These are phyloP conservation scores for Fusarium sororula DNA, from an alignment of 2,329 filamentous ascomycete genomes.

Conservation along the genomic window DNA sequence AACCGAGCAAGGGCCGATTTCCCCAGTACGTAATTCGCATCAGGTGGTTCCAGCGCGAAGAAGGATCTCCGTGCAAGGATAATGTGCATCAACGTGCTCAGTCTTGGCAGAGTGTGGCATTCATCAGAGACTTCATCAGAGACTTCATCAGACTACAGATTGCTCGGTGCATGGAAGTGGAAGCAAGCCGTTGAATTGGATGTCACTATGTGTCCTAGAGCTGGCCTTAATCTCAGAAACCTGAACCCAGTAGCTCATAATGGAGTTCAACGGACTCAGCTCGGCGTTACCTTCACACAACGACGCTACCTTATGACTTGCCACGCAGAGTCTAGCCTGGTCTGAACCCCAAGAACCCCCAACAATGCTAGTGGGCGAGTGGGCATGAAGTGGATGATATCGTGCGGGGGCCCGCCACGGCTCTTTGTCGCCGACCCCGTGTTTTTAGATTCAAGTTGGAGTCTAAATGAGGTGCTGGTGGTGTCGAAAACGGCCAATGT, in stretches of 20 bases:
- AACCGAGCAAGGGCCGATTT: slow-evolving; percentile 27
- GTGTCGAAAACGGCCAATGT: slow-evolving; percentile 23
- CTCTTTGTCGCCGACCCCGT: slow-evolving; percentile 34
- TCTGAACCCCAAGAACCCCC: slow-evolving; percentile 30
- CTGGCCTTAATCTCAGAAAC: slow-evolving; percentile 15
- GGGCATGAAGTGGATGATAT: neutral
- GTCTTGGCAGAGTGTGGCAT: slow-evolving; percentile 8
- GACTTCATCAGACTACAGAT: neutral
- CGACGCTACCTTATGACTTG: slow-evolving; percentile 19
- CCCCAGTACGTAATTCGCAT: slow-evolving; percentile 3
- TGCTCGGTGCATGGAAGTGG: slow-evolving; percentile 10
- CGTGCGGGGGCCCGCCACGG: slow-evolving; percentile 21
- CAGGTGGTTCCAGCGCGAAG: neutral
- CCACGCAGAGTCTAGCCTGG: slow-evolving; percentile 18
- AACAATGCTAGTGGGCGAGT: slow-evolving; percentile 16
- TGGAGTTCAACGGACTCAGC: slow-evolving; percentile 18
- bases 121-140: neutral
- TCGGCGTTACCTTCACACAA: slow-evolving; percentile 30
- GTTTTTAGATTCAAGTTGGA: slow-evolving; percentile 18
- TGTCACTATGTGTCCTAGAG: slow-evolving; percentile 13
- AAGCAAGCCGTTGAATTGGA: slow-evolving; percentile 5
- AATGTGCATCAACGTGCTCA: slow-evolving; percentile 8
- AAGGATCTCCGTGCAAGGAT: slow-evolving; percentile 21
- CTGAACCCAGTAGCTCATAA: neutral
- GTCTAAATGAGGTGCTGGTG: slow-evolving; percentile 1